Conservation (phyloP, 495 filamentous ascomycete species). For the Lophiotrema nucula region DNA sequence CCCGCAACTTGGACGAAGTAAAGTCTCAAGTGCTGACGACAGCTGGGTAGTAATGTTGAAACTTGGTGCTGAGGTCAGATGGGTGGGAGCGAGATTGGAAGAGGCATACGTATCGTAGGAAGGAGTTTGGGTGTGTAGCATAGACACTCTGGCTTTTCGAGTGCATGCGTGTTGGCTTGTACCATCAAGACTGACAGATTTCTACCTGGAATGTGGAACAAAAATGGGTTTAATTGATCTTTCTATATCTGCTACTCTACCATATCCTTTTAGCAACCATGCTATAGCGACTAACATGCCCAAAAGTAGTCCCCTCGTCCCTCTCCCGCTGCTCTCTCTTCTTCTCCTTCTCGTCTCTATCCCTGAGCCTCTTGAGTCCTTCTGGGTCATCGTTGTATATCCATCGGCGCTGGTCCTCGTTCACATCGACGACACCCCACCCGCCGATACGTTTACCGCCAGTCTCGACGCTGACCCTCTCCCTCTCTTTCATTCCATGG, state of each 20-base stretch:
- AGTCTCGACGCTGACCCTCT: constrained; percentile 59
- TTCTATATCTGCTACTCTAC: constrained; percentile 51
- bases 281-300: constrained; percentile 75
- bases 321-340: constrained; percentile 59
- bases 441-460: constrained; percentile 73
- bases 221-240: too few species aligned
- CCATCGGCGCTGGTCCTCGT: constrained; percentile 79
- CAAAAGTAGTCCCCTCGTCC: constrained; percentile 56
- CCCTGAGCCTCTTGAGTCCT: constrained; percentile 62
- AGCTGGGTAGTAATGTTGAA: too few species aligned
- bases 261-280: constrained; percentile 96
- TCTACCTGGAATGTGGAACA: too few species aligned
- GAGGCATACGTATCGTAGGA: too few species aligned
- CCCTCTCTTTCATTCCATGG: constrained; percentile 70
- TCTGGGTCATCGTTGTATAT: constrained; percentile 86
- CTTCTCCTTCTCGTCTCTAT: constrained; percentile 58
- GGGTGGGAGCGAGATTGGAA: too few species aligned
- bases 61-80: too few species aligned
- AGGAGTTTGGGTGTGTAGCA: too few species aligned
- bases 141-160: too few species aligned
- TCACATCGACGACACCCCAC: constrained; percentile 81
- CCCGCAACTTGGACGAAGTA: too few species aligned
- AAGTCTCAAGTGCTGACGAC: too few species aligned
- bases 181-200: too few species aligned
- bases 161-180: too few species aligned